Evolutionary conservation across 78 protist genomes (phyloP).

Genomic region (Creolimax fragrantissima): DNA sequence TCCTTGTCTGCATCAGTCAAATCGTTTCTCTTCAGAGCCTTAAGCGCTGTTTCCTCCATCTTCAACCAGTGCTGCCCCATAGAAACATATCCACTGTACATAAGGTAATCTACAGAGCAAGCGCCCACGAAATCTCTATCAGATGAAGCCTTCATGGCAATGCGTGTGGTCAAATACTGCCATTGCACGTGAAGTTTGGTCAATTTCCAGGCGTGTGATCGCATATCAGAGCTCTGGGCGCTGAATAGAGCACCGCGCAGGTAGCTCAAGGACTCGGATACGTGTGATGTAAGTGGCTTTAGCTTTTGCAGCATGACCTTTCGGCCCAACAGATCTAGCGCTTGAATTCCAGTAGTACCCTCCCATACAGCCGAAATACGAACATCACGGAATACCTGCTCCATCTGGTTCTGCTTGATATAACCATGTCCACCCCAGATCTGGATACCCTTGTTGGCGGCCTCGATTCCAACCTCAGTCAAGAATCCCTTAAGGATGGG

Average conservation of each 20-base stretch:
- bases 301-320: slow-evolving; percentile 17
- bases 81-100: slow-evolving; percentile 37
- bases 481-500: slow-evolving; percentile 52
- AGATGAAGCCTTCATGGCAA: not conserved
- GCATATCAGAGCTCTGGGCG: not conserved
- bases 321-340: slow-evolving; percentile 27
- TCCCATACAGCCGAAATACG: slow-evolving; percentile 42
- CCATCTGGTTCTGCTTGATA: slow-evolving; percentile 41
- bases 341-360: slow-evolving; percentile 45
- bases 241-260: not conserved
- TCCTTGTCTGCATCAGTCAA: not conserved
- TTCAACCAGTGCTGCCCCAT: slow-evolving; percentile 51
- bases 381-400: slow-evolving; percentile 44
- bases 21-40: slow-evolving; percentile 2
- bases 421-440: slow-evolving; percentile 57
- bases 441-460: slow-evolving; percentile 36
- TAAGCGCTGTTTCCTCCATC: slow-evolving; percentile 26
- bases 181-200: not conserved
- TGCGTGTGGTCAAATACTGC: slow-evolving; percentile 6
- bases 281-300: not conserved
- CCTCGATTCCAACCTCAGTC: slow-evolving; percentile 42
- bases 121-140: slow-evolving; percentile 16
- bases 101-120: slow-evolving; percentile 34
- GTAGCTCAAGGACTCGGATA: not conserved
- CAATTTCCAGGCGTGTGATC: not conserved